These are phyloP conservation scores for Didymella segeticola DNA, from an alignment of 2,329 filamentous ascomycete species.

Conservation along the genomic window DNA sequence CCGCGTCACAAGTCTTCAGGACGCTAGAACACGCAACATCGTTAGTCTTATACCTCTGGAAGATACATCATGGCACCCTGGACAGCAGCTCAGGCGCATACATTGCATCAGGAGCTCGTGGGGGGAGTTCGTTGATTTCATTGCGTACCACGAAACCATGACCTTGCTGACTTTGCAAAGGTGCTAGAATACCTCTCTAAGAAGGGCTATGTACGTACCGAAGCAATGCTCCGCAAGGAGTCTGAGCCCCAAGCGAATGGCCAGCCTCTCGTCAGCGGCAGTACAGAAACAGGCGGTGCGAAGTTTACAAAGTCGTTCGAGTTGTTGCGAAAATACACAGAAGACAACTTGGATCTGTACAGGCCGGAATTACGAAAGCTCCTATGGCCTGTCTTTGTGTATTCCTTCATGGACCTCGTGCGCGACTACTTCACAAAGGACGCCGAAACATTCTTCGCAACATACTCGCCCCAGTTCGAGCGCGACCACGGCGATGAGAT, in stretches of 20 bases:
- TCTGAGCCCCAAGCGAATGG: slow-evolving; percentile 86
- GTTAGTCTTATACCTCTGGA: not conserved
- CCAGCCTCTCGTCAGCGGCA: slow-evolving; percentile 69
- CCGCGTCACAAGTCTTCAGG: not conserved
- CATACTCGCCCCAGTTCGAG: slow-evolving; percentile 74
- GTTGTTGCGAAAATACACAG: slow-evolving; percentile 80
- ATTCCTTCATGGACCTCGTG: slow-evolving; percentile 85
- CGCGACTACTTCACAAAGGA: slow-evolving; percentile 74
- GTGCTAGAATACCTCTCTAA: slow-evolving; percentile 96
- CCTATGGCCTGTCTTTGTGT: slow-evolving; percentile 92
- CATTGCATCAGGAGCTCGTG: not conserved
- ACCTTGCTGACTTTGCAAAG: slow-evolving; percentile 49
- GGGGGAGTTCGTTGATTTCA: not conserved
- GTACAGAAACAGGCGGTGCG: slow-evolving; percentile 73
- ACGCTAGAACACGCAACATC: not conserved
- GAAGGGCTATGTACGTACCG: slow-evolving; percentile 90
- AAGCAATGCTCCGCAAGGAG: slow-evolving; percentile 90
- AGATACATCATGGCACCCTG: not conserved
- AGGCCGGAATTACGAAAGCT: slow-evolving; percentile 87
- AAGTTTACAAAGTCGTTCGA: slow-evolving; percentile 80
- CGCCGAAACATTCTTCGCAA: slow-evolving; percentile 74
- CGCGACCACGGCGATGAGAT: slow-evolving; percentile 82
- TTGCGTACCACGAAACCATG: not conserved
- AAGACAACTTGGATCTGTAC: slow-evolving; percentile 92
- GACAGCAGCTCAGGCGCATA: not conserved